Evolutionary conservation across 2,329 filamentous ascomycete species (phyloP), one percentile per base, ranked within the genome.

Genomic region (Fusarium xyrophilum): DNA sequence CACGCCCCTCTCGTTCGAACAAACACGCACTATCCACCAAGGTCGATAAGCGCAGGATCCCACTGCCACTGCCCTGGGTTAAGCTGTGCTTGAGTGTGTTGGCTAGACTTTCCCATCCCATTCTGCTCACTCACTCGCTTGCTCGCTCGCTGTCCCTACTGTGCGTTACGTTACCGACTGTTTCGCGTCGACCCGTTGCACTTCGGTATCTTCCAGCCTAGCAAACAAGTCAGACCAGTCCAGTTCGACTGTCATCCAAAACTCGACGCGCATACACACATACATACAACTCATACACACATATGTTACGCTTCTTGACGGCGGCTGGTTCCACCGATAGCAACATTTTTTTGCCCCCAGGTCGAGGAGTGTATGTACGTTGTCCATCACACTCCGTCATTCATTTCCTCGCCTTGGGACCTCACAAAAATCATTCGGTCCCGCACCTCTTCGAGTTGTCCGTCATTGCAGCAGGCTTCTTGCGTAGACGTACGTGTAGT

Each of bases 341-440:
- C n/a, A 55, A 59, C 52, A 51, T 30, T 54, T 51, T 58, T 65
- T 60, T 47, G 53, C 64, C 60, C 44, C 65, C 65, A 67, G 61
- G 65, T 59, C 68, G 67, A 70, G 69, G 70, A 72, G 69, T 68
- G 64, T 65, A 64, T 68, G 63, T 65, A 64, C 68, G 63, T 60
- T 72, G 65, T 65, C 67, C 68, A 71, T 74, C 71, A 70, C 69
- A 72, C 70, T 74, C 69, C 69, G 66, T 76, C 74, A 71, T 74
- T 68, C 67, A 71, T 71, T 73, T 65, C 32, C 23, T 60, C 56
- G 56, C 59, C 65, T 67, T 50, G 53, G 72, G 58, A 59, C 72
- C 72, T 67, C 76, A 75, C 72, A 77, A 77, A 76, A 73, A 72
- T 77, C 71, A 74, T 56, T 76, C 74, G 65, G 70, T 72, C 72